Evolutionary conservation across 1,284 basidiomycete species (phyloP), one percentile per base, ranked within the genome.

Genomic region (Ustilago vetiveriae): DNA sequence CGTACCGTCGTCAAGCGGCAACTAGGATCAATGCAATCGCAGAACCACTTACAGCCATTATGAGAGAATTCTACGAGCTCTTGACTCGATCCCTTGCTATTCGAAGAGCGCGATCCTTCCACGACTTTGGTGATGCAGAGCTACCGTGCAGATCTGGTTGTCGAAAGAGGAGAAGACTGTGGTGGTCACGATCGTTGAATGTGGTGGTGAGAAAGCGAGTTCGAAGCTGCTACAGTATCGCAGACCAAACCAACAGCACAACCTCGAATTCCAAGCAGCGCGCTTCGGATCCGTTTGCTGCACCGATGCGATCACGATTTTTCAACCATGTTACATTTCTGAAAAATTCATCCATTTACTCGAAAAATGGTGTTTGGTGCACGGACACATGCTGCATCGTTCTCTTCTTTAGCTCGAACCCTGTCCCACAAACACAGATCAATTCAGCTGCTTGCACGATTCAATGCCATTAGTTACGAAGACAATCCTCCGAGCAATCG

Each of bases 21-120:
- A 13, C 22, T n/a, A n/a, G n/a, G n/a, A n/a, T n/a, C n/a, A n/a
- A n/a, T n/a, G n/a, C n/a, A n/a, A n/a, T n/a, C n/a, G n/a, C n/a
- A 7, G 33, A 37, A 16, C 13, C 24, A 63, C 59, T 56, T 63
- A 63, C 59, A 56, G 59, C 59, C 59, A 63, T 63, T 56, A 16
- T 63, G 42, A 27, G 6, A 21, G 41, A 4, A 10, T 10, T 29
- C 10, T 30, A 30, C 29, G 29, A 30, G 29, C 14, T 8, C 10
- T 30, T 42, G 49, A 41, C 45, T 21, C 22, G 21, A 36, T 16
- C 19, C 30, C 5, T 27, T 4, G 21, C 11, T 22, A 36, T 3
- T n/a, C n/a, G n/a, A n/a, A n/a, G n/a, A n/a, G n/a, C n/a, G n/a
- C n/a, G n/a, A n/a, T n/a, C n/a, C n/a, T n/a, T n/a, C n/a, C n/a